phyloP scores from a whole-genome alignment of 23 red algal species.

The Gracilariopsis chorda region DNA sequence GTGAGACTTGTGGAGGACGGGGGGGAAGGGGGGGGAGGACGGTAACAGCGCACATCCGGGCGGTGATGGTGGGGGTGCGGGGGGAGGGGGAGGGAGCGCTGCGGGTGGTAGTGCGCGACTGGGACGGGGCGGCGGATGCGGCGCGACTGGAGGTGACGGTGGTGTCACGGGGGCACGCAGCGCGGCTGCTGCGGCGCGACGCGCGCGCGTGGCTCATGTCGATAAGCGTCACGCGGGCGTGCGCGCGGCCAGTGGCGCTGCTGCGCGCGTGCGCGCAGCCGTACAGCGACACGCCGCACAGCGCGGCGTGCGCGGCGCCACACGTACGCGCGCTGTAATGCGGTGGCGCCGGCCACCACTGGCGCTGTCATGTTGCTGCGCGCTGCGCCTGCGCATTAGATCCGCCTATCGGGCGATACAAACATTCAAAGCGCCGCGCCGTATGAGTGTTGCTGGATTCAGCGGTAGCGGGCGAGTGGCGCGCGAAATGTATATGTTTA shows the following conservation, averaged over 20 bases:
- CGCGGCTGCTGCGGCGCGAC: not conserved
- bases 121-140: not conserved
- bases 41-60: not conserved
- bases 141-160: not conserved
- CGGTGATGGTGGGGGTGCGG: not conserved
- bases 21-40: not conserved
- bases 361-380: not conserved
- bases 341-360: not conserved
- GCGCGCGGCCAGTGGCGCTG: not conserved
- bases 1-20: not conserved
- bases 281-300: not conserved
- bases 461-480: not conserved
- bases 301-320: no score
- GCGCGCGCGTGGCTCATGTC: not conserved
- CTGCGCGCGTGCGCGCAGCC: not conserved
- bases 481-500: no score
- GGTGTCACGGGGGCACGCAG: not conserved
- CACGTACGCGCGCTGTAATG: not conserved
- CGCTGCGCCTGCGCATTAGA: not conserved
- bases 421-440: not conserved
- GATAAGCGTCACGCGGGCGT: not conserved
- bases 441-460: not conserved
- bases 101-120: not conserved
- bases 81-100: not conserved
- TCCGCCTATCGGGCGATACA: not conserved